Conservation (phyloP, 139 green algal genomes). For the Picochlorum sp. region DNA sequence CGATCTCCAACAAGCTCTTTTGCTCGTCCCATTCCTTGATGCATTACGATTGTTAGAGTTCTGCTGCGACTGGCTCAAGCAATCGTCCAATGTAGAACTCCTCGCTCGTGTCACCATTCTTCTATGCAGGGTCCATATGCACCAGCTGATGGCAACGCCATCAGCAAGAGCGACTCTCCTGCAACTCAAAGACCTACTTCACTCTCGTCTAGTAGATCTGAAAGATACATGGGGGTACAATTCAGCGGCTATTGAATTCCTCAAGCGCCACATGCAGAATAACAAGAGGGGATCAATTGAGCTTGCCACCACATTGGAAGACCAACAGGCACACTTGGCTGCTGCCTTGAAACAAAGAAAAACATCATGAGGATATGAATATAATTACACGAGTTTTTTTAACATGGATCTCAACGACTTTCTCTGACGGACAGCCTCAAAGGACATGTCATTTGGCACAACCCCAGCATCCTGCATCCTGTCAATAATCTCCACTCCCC, state of each 20-base stretch:
- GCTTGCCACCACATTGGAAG: no score
- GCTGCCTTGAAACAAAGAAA: background rate
- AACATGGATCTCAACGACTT: constrained; percentile 47
- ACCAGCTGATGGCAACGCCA: constrained; percentile 65
- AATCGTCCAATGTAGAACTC: constrained; percentile 38
- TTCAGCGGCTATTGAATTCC: constrained; percentile 65
- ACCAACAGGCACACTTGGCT: background rate
- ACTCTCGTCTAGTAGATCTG: constrained; percentile 39
- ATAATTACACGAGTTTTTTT: constrained; percentile 21
- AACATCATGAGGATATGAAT: background rate
- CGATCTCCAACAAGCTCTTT: constrained; percentile 80
- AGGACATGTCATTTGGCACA: constrained; percentile 50
- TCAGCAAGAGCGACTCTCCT: constrained; percentile 50
- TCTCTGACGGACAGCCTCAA: constrained; percentile 42
- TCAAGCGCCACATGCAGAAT: background rate
- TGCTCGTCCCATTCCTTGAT: constrained; percentile 73
- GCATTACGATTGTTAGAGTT: constrained; percentile 62
- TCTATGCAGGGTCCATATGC: constrained; percentile 76
- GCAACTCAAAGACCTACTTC: constrained; percentile 53
- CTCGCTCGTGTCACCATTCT: constrained; percentile 43
- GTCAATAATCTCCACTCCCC: constrained; percentile 66
- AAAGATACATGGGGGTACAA: constrained; percentile 87
- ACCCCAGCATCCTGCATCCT: constrained; percentile 51
- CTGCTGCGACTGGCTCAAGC: constrained; percentile 2
- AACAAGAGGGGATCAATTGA: background rate